Conservation (phyloP, 768 basidiomycete species). For the Lactarius indigo region DNA sequence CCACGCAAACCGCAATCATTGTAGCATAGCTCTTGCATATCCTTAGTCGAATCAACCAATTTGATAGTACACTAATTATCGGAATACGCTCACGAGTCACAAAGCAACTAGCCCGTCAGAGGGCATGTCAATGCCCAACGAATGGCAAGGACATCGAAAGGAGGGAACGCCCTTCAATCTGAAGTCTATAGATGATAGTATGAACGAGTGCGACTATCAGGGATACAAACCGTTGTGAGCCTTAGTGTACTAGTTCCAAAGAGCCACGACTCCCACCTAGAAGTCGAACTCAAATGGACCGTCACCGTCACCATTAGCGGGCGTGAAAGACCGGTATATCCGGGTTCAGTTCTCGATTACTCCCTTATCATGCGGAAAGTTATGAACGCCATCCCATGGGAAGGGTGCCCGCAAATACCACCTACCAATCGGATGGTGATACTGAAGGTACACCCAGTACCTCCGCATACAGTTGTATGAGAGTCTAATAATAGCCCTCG, state of each 20-base stretch:
- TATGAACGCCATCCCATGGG: too few relatives aligned
- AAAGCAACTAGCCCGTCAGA: neutral
- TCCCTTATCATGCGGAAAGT: too few relatives aligned
- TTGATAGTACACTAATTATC: neutral
- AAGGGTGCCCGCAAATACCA: too few relatives aligned
- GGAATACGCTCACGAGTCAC: neutral
- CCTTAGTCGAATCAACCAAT: neutral
- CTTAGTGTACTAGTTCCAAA: neutral
- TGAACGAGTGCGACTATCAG: neutral
- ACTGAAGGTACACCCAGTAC: neutral
- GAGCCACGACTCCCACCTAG: too few relatives aligned
- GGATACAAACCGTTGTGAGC: neutral
- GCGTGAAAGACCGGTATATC: too few relatives aligned
- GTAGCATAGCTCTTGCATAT: neutral
- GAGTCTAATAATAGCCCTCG: neutral
- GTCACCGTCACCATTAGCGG: too few relatives aligned
- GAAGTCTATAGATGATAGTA: neutral
- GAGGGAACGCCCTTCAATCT: neutral
- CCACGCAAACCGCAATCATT: neutral
- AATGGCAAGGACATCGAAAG: neutral
- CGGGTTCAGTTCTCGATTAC: too few relatives aligned
- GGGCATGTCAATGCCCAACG: neutral
- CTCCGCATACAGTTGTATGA: neutral
- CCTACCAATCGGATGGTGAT: neutral
- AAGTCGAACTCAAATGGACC: neutral